Percentiles rank a stretch among this genome's conserved stretches.
phyloP scores from a whole-genome alignment of 306 rosid species.

The Cicer judaicum region DNA sequence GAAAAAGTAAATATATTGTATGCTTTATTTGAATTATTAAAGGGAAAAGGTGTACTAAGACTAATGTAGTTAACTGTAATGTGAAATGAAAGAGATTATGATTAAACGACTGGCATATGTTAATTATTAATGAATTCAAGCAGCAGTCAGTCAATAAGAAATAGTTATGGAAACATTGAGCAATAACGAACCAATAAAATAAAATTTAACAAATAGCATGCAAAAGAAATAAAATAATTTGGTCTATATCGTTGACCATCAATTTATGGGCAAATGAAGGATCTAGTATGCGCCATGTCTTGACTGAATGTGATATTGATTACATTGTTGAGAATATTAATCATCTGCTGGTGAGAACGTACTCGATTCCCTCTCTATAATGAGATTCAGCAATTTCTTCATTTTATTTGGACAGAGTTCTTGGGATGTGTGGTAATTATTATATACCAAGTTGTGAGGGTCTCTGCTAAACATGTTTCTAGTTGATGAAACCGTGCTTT shows the following conservation, averaged over 20 bases:
- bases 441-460: background rate
- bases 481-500: slow-evolving; percentile 25
- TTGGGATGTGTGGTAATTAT: slow-evolving; percentile 1
- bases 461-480: slow-evolving; percentile 5
- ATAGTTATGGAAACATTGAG: background rate
- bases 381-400: slow-evolving; percentile 19
- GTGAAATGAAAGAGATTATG: slow-evolving; percentile 2
- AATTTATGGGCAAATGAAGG: slow-evolving; percentile 15
- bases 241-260: background rate
- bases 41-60: background rate
- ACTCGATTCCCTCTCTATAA: slow-evolving; percentile 1
- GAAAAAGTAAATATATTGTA: background rate
- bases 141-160: slow-evolving; percentile 5
- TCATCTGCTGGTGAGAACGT: slow-evolving; percentile 27
- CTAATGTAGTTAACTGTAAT: background rate
- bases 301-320: background rate
- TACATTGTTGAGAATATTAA: slow-evolving; percentile 30
- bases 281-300: slow-evolving; percentile 9
- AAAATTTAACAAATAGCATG: slow-evolving; percentile 8
- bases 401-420: slow-evolving; percentile 16
- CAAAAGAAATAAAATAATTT: background rate
- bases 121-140: background rate
- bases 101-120: background rate
- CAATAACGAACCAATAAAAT: background rate
- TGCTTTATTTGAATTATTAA: background rate